These are phyloP conservation scores for Diplotaxis tenuifolia DNA, from an alignment of 345 rosid species.

Conservation along the genomic window DNA sequence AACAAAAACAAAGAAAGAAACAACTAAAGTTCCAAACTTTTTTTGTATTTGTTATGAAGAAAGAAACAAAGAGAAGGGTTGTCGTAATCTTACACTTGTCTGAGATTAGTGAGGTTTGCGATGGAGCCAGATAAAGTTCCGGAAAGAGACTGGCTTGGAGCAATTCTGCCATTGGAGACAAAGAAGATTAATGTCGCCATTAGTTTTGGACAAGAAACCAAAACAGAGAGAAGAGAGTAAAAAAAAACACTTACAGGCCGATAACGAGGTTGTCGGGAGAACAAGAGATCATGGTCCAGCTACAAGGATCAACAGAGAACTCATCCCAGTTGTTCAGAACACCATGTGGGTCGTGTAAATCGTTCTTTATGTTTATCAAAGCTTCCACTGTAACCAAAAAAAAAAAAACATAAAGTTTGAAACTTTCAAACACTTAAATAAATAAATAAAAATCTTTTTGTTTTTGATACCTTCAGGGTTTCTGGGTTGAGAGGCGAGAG, in stretches of 20 bases:
- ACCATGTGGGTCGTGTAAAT: constrained; percentile 75
- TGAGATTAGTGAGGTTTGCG: constrained; percentile 84
- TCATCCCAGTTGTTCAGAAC: constrained; percentile 90
- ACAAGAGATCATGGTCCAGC: constrained; percentile 94
- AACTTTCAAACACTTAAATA: neutral
- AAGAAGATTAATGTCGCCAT: constrained; percentile 26
- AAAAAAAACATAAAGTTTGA: neutral
- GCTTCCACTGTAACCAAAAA: constrained; percentile 61
- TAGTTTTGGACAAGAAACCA: neutral
- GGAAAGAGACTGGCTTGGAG: constrained; percentile 90
- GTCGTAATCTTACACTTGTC: constrained; percentile 66
- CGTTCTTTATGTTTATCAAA: constrained; percentile 56
- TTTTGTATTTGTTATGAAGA: neutral
- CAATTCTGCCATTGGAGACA: constrained; percentile 53
- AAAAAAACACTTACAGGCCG: constrained; percentile 56
- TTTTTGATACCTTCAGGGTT: constrained; percentile 75
- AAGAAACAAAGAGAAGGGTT: constrained; percentile 7
- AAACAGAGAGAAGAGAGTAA: neutral
- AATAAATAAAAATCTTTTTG: neutral
- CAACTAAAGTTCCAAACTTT: neutral
- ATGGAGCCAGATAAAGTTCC: constrained; percentile 72
- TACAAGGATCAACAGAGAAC: constrained; percentile 94
- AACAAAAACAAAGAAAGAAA: neutral
- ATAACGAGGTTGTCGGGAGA: constrained; percentile 74
- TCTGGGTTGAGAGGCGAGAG: constrained; percentile 66